Evolutionary conservation across 176 grass and related monocot species (phyloP), one percentile per base, ranked within the genome.

Genomic region (Saccharum officinarum): DNA sequence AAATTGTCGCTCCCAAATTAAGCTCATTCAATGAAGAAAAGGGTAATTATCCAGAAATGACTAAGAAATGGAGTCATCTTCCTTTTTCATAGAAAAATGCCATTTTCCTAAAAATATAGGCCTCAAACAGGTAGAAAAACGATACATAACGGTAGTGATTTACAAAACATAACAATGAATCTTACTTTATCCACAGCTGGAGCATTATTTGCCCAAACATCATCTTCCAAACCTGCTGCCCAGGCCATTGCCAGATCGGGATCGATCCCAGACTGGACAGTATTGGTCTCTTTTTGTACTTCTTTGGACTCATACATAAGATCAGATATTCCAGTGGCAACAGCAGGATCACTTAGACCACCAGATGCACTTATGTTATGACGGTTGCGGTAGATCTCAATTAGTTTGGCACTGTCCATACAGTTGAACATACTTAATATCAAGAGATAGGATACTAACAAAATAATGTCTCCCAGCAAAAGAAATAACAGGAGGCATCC

Each of bases 231-330:
- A 84, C 97, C 97, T 33, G 97, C 92, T 82, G 94, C 97, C 97
- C 97, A 99, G 63, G 97, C 97, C 97, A 97, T 99, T 59, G 97
- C 97, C 82, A 97, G 85, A 83, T 97, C 97, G 74, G 97, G 97
- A 72, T 99, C 97, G 55, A 99, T 99, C 40, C 89, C 81, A 74
- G 81, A 76, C 50, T 92, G 91, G 47, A 87, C 61, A 5, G 92
- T 76, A 37, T 49, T 66, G 62, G 97, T 82, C 71, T 96, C 97
- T 75, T 92, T 94, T 69, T 74, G 86, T 57, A 42, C 79, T 80
- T 94, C 90, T 82, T 92, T 96, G 57, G 94, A 90, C 28, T 99
- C 97, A 54, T 99, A 97, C 76, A 99, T 91, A 62, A 99, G 90
- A 59, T 99, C 94, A 80, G 97, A 96, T 94, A 99, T 99, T 30